Evolutionary conservation across 2,329 filamentous ascomycete genomes (phyloP), one percentile per base, ranked within the genome.

Genomic region (Fusarium pseudonygamai): DNA sequence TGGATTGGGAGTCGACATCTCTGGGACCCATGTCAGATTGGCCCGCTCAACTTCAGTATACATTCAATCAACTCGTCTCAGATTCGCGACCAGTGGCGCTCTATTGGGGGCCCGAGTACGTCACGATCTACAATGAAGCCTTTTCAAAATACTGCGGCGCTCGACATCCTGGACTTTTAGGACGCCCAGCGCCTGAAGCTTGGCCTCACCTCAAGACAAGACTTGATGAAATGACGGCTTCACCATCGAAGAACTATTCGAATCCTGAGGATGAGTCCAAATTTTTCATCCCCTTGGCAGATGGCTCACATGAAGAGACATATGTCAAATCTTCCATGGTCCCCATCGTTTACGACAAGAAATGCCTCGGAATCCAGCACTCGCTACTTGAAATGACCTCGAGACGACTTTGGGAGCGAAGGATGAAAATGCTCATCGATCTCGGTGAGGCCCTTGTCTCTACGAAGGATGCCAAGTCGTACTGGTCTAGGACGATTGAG

Each of bases 121-220:
- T 90, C 28, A 89, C 89, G 13, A 88, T 93, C 7, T 93, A 93
- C 80, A 93, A 93, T 71, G 90, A 92, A 78, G 88, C 90, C 2
- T 92, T 92, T 75, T 85, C 89, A 65, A 82, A 87, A 64, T 84
- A 92, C 24, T 90, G 90, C 56, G 91, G 90, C 18, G 85, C 90
- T 62, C 91, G 90, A 65, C 91, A 93, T 76, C 91, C 91, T 2
- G 75, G 77, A 5, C 80, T 93, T 16, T 87, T 93, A 80, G 92
- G 92, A 5, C 87, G 88, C 75, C 85, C 85, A 32, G 81, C 92
- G 67, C 84, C 84, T 32, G 85, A 90, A 43, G 87, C 88, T 8
- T 93, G 91, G 91, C 83, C 84, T 8, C 90, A 92, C 69, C 79
- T 87, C 24, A 83, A 82, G 67, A 77, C 81, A 30, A 80, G 80